These are phyloP conservation scores for Aspergillus pseudonomiae DNA, from an alignment of 2,329 filamentous ascomycete genomes.

Conservation along the genomic window DNA sequence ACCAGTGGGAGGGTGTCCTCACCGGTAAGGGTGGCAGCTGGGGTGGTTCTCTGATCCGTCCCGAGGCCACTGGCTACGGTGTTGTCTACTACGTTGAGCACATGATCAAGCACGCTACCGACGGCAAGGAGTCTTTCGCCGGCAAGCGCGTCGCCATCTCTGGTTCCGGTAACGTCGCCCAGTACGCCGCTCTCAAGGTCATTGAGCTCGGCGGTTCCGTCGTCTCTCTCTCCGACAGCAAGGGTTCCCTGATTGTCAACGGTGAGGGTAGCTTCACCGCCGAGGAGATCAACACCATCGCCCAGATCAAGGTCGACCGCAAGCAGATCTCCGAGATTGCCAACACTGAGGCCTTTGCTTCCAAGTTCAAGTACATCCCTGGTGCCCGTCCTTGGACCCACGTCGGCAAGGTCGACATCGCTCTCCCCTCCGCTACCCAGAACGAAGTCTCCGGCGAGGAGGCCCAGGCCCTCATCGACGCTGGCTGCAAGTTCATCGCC, in stretches of 20 bases:
- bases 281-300: constrained; percentile 78
- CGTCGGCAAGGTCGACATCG: constrained; percentile 86
- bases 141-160: constrained; percentile 96
- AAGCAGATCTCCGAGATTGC: constrained; percentile 77
- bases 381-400: constrained; percentile 90
- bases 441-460: constrained; percentile 96
- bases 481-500: constrained; percentile 81
- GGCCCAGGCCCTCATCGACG: constrained; percentile 76
- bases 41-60: constrained; percentile 92
- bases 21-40: constrained; percentile 93
- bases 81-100: constrained; percentile 94
- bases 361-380: constrained; percentile 81
- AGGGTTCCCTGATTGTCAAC: constrained; percentile 77
- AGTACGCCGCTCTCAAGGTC: constrained; percentile 94
- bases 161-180: constrained; percentile 95
- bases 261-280: constrained; percentile 72
- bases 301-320: constrained; percentile 82
- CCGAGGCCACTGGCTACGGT: constrained; percentile 95
- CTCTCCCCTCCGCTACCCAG: constrained; percentile 90
- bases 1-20: constrained; percentile 93
- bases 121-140: constrained; percentile 77
- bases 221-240: constrained; percentile 90
- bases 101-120: constrained; percentile 85
- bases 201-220: constrained; percentile 95
- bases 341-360: constrained; percentile 55